Conservation (phyloP, 2,329 filamentous ascomycete genomes). For the Erysiphe neolycopersici region DNA sequence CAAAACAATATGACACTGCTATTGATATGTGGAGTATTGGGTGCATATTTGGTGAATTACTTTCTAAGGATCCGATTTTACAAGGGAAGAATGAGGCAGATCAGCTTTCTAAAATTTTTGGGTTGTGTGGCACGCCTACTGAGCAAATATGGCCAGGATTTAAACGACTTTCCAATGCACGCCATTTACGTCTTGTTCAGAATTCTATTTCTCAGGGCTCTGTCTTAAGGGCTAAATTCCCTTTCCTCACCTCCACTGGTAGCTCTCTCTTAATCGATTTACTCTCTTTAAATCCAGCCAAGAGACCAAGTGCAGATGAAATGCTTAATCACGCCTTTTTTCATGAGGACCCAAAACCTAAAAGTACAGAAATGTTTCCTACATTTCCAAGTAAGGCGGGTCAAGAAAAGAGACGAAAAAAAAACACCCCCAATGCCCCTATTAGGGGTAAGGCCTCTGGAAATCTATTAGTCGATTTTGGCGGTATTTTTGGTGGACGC, state of each 20-base stretch:
- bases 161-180: conserved; percentile 64
- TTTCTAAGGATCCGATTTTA: conserved; percentile 57
- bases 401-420: conserved; percentile 51
- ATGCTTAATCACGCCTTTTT: conserved; percentile 70
- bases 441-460: conserved; percentile 35
- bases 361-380: conserved; percentile 77
- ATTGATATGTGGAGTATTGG: conserved; percentile 93
- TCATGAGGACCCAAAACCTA: conserved; percentile 64
- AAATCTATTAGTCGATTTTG: conserved; percentile 34
- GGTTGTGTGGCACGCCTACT: conserved; percentile 64
- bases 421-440: conserved; percentile 61
- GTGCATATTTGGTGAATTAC: conserved; percentile 81
- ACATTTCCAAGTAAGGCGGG: conserved; percentile 92
- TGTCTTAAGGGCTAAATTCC: conserved; percentile 51
- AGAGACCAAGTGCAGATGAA: conserved; percentile 42
- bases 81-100: conserved; percentile 85
- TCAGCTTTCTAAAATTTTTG: conserved; percentile 67
- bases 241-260: conserved; percentile 53
- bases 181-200: conserved; percentile 42
- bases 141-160: conserved; percentile 68
- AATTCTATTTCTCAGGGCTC: conserved; percentile 17
- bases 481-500: conserved; percentile 40
- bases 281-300: conserved; percentile 46
- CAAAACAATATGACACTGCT: conserved; percentile 43
- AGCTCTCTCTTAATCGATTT: conserved; percentile 40